These are phyloP conservation scores for Tuctoria greenei DNA, from an alignment of 176 grass and related monocot species.

Conservation along the genomic window DNA sequence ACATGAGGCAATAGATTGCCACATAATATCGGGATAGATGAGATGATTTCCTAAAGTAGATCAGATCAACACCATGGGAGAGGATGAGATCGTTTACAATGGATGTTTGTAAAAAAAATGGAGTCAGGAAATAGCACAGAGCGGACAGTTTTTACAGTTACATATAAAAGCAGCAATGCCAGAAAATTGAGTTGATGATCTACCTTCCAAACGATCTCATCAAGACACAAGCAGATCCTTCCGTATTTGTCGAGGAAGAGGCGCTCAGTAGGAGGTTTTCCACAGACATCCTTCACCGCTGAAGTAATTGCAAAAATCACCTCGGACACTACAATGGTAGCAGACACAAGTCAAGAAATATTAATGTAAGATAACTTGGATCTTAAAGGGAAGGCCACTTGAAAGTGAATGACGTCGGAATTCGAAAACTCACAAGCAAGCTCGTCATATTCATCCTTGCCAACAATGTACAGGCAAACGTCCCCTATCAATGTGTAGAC, in stretches of 20 bases:
- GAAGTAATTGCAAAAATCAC: conserved; percentile 94
- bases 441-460: conserved; percentile 98
- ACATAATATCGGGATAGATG: not conserved
- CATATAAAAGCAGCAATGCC: not conserved
- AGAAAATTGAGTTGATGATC: not conserved
- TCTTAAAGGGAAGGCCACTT: not conserved
- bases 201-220: conserved; percentile 98
- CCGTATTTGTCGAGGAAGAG: conserved; percentile 95
- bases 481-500: conserved; percentile 91
- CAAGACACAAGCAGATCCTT: conserved; percentile 85
- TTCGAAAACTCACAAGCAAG: conserved; percentile 73
- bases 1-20: not conserved
- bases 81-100: not conserved
- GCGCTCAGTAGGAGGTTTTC: conserved; percentile 74
- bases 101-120: not conserved
- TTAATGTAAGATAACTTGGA: not conserved
- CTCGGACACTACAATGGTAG: conserved; percentile 59
- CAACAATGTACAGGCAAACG: conserved; percentile 86
- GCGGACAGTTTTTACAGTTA: not conserved
- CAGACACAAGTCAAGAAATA: not conserved
- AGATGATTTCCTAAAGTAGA: not conserved
- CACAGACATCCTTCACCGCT: conserved; percentile 85
- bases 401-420: not conserved
- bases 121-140: not conserved
- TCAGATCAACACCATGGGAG: not conserved